Evolutionary conservation across 805 yeast species (phyloP).

Genomic region (Metschnikowia colocasiae): DNA sequence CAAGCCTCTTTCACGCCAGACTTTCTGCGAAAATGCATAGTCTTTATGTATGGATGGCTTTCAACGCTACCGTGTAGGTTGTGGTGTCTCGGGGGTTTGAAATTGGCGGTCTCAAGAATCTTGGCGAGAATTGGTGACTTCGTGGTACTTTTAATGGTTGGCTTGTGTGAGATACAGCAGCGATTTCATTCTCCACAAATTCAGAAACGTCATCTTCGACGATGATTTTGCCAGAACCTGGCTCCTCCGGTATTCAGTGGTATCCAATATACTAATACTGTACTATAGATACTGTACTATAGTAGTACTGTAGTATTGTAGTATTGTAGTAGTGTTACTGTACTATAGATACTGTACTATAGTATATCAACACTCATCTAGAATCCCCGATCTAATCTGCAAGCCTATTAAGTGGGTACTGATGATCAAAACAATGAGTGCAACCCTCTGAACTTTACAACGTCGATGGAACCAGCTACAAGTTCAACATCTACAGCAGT

Average conservation of each 20-base stretch:
- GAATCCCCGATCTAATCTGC: too few relatives aligned
- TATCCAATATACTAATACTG: too few relatives aligned
- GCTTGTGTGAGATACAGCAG: not conserved
- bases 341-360: too few relatives aligned
- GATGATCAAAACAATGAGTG: too few relatives aligned
- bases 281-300: too few relatives aligned
- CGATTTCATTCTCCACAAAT: slow-evolving; percentile 3
- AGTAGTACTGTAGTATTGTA: too few relatives aligned
- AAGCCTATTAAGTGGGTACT: too few relatives aligned
- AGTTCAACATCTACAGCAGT: too few relatives aligned
- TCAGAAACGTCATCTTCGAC: slow-evolving; percentile 1
- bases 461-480: too few relatives aligned
- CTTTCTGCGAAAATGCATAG: slow-evolving; percentile 53
- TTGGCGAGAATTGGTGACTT: slow-evolving; percentile 23
- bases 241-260: slow-evolving; percentile 19
- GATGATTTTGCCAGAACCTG: slow-evolving; percentile 6
- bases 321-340: too few relatives aligned
- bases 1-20: slow-evolving; percentile 78
- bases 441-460: too few relatives aligned
- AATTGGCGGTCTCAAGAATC: slow-evolving; percentile 1
- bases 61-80: slow-evolving; percentile 57
- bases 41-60: slow-evolving; percentile 60
- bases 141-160: slow-evolving; percentile 3
- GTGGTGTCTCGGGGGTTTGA: slow-evolving; percentile 33
- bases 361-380: too few relatives aligned